phyloP scores from a whole-genome alignment of 192 early-diverging fungal species.

The Coemansia sp. region DNA sequence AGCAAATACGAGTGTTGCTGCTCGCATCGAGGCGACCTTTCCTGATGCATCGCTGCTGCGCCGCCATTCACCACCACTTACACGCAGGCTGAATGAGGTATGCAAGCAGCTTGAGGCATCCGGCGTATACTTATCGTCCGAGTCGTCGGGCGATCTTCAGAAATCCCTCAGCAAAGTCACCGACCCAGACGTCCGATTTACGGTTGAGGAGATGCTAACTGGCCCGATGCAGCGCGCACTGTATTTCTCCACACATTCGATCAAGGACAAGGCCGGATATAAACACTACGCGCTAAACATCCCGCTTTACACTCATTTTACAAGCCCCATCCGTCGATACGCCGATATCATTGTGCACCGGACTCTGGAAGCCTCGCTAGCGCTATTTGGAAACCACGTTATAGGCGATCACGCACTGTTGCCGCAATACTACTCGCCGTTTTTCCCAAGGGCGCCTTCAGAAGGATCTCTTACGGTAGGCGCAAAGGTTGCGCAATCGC shows the following conservation, averaged over 20 bases:
- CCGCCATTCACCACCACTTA: slow-evolving; percentile 61
- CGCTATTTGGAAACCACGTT: slow-evolving; percentile 34
- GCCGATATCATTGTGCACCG: slow-evolving; percentile 96
- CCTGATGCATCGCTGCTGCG: slow-evolving; percentile 79
- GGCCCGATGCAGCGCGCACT: slow-evolving; percentile 90
- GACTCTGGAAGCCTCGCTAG: slow-evolving; percentile 59
- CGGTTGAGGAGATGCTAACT: slow-evolving; percentile 49
- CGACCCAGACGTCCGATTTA: slow-evolving; percentile 23
- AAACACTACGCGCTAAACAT: slow-evolving; percentile 91
- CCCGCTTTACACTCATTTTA: slow-evolving; percentile 98
- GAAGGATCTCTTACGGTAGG: slow-evolving; percentile 20
- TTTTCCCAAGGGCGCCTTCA: slow-evolving; percentile 27
- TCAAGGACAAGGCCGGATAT: slow-evolving; percentile 59
- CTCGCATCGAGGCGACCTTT: slow-evolving; percentile 76
- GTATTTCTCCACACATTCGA: slow-evolving; percentile 93
- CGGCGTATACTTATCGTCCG: slow-evolving; percentile 60
- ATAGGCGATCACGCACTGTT: slow-evolving; percentile 41
- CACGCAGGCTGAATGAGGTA: slow-evolving; percentile 30
- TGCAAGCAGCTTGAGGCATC: slow-evolving; percentile 49
- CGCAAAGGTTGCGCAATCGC: background rate
- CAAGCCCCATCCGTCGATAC: slow-evolving; percentile 98
- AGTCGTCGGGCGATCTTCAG: slow-evolving; percentile 58
- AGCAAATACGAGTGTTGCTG: slow-evolving; percentile 94
- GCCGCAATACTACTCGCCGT: slow-evolving; percentile 31
- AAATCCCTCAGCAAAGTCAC: slow-evolving; percentile 57